Conservation (phyloP, 768 basidiomycete genomes). For the Trametes elegans region DNA sequence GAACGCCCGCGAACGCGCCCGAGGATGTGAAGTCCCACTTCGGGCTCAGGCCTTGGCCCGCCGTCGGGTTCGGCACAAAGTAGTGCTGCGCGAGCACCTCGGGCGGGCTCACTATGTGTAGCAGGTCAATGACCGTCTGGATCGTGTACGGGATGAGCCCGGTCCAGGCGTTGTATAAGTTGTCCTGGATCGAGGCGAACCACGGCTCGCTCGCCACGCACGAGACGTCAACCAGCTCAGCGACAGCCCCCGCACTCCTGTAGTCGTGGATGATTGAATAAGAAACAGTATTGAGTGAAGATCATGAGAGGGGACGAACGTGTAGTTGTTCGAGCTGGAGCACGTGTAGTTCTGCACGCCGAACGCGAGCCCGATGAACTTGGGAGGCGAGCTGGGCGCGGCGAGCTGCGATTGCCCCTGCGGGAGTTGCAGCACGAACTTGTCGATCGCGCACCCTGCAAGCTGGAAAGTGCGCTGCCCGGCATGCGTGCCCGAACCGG, state of each 20-base stretch:
- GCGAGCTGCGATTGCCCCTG: slow-evolving; percentile 34
- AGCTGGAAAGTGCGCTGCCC: slow-evolving; percentile 1
- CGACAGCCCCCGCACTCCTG: slow-evolving; percentile 43
- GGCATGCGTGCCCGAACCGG: neutral
- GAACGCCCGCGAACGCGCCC: slow-evolving; percentile 18
- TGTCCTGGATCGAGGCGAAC: slow-evolving; percentile 22
- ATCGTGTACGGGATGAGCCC: slow-evolving; percentile 13
- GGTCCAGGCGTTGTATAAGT: slow-evolving; percentile 19
- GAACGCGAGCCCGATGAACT: slow-evolving; percentile 45
- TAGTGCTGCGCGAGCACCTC: slow-evolving; percentile 35
- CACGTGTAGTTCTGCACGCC: slow-evolving; percentile 60
- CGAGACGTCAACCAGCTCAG: slow-evolving; percentile 33
- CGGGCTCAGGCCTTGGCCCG: slow-evolving; percentile 30
- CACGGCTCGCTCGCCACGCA: slow-evolving; percentile 24
- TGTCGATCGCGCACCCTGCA: slow-evolving; percentile 26
- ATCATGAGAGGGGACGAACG: slow-evolving; percentile 33
- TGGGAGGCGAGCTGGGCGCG: slow-evolving; percentile 33
- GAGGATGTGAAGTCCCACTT: slow-evolving; percentile 34
- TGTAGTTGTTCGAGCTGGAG: slow-evolving; percentile 34
- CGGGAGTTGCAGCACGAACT: slow-evolving; percentile 28
- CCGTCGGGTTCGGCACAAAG: slow-evolving; percentile 35
- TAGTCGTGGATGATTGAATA: neutral
- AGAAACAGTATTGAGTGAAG: neutral
- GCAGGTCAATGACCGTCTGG: slow-evolving; percentile 22
- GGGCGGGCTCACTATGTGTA: slow-evolving; percentile 22